phyloP scores from a whole-genome alignment of 2,329 filamentous ascomycete species.

The Aspergillus alliaceus region DNA sequence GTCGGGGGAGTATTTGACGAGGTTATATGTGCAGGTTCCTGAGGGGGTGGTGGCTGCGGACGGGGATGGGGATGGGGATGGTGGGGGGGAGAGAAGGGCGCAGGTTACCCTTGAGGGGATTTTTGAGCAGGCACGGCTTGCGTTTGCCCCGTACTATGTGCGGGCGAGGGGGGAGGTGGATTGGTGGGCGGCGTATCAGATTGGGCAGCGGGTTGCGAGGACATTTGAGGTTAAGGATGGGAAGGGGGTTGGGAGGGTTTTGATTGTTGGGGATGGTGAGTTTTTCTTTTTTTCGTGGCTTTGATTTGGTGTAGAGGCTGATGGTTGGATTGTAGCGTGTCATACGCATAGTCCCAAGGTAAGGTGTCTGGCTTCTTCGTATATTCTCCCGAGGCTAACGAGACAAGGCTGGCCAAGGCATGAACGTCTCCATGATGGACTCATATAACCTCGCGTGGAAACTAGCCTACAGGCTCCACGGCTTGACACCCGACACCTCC shows the following conservation, averaged over 20 bases:
- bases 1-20: constrained; percentile 67
- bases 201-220: constrained; percentile 62
- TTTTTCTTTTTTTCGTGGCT: neutral
- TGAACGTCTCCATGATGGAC: constrained; percentile 74
- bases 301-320: neutral
- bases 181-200: constrained; percentile 75
- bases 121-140: constrained; percentile 63
- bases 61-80: constrained; percentile 45
- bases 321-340: constrained; percentile 51
- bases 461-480: constrained; percentile 34
- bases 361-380: neutral
- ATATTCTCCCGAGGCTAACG: neutral
- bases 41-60: constrained; percentile 27
- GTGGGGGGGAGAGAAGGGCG: constrained; percentile 61
- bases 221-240: constrained; percentile 55
- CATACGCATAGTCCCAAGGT: constrained; percentile 73
- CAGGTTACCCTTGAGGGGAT: constrained; percentile 64
- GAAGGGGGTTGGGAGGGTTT: constrained; percentile 68
- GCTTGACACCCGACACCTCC: constrained; percentile 24
- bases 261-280: constrained; percentile 65
- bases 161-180: constrained; percentile 59
- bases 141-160: constrained; percentile 66
- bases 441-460: constrained; percentile 43
- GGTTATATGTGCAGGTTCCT: constrained; percentile 58
- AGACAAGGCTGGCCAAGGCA: constrained; percentile 66